These are phyloP conservation scores for Citrus glauca DNA, from an alignment of 345 rosid genomes.

Conservation along the genomic window DNA sequence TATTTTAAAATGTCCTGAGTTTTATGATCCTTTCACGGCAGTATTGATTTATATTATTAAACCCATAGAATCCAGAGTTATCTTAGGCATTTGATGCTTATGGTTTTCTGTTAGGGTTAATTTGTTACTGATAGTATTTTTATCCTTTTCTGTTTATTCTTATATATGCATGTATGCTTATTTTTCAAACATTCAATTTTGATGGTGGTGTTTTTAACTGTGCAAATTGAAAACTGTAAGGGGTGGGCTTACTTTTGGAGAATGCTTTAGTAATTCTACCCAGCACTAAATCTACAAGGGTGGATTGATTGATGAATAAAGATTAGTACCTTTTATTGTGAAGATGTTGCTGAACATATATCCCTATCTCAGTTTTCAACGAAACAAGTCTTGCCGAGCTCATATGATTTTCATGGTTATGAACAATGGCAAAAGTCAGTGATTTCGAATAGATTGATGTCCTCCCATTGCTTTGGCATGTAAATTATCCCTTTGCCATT, in stretches of 20 bases:
- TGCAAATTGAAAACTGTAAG: neutral
- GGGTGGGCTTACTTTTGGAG: neutral
- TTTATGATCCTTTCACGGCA: neutral
- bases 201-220: neutral
- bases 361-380: neutral
- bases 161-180: no score
- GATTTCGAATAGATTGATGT: neutral
- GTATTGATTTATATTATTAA: neutral
- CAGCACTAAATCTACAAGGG: neutral
- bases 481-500: neutral
- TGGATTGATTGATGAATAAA: neutral
- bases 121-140: neutral
- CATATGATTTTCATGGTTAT: neutral
- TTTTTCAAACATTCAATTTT: no score
- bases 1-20: neutral
- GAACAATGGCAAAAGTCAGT: neutral
- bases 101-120: neutral
- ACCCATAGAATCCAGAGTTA: neutral
- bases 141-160: no score
- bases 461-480: neutral
- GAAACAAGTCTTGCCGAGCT: neutral
- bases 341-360: neutral
- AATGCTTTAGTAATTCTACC: neutral
- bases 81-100: neutral
- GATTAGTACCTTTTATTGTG: neutral